Percentiles rank a stretch among this genome's conserved stretches.
phyloP scores from a whole-genome alignment of 2,329 filamentous ascomycete species.

The Ciborinia camelliae region DNA sequence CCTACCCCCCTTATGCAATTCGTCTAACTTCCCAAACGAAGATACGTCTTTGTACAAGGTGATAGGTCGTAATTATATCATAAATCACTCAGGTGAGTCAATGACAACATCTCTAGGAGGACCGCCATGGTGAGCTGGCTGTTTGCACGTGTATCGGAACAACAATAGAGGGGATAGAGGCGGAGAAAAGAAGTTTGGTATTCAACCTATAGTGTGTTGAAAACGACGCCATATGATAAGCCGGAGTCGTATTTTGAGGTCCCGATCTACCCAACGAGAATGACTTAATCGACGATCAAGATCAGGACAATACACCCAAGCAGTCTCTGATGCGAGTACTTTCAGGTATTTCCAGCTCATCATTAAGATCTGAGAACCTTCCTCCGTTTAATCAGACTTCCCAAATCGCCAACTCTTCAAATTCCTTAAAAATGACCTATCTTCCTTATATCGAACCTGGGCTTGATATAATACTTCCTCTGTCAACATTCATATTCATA shows the following conservation, averaged over 20 bases:
- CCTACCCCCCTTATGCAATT: constrained; percentile 13
- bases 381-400: neutral
- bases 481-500: constrained; percentile 8
- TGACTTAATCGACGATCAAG: neutral
- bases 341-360: neutral
- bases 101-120: neutral
- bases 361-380: neutral
- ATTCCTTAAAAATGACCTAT: neutral
- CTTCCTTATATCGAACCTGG: constrained; percentile 17
- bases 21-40: neutral
- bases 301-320: neutral
- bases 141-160: constrained; percentile 1
- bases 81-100: constrained; percentile 16
- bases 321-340: neutral
- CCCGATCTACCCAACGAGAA: constrained; percentile 4
- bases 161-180: neutral
- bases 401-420: neutral
- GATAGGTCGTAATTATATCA: neutral
- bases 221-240: constrained; percentile 1
- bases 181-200: neutral
- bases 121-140: neutral
- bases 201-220: neutral
- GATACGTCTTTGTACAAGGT: constrained; percentile 5
- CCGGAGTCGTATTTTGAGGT: neutral
- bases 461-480: constrained; percentile 4